Evolutionary conservation across 2,329 filamentous ascomycete genomes (phyloP).

Genomic region (Cladorrhinum sp.): DNA sequence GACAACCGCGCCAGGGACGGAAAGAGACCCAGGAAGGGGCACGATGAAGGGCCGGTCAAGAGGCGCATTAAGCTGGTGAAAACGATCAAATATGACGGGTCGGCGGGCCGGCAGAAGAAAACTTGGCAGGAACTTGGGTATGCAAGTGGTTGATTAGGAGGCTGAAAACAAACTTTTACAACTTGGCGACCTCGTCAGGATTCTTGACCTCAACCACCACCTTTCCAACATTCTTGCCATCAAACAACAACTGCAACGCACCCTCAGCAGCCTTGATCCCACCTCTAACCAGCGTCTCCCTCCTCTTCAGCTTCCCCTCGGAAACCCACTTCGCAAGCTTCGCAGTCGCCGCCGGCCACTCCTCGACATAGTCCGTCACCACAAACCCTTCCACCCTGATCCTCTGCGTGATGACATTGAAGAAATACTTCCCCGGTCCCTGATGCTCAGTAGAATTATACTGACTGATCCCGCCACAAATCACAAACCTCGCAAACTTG

Average conservation of each 20-base stretch:
- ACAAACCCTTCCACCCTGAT: constrained; percentile 69
- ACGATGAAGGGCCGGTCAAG: no score
- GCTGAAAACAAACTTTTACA: no score
- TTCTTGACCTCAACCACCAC: constrained; percentile 28
- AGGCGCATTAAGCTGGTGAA: no score
- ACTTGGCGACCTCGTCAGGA: background rate
- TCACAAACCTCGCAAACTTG: constrained; percentile 61
- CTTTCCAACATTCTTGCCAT: constrained; percentile 62
- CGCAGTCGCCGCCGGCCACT: constrained; percentile 55
- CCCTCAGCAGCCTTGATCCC: constrained; percentile 62
- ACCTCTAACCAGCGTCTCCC: constrained; percentile 69
- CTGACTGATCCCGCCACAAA: constrained; percentile 68
- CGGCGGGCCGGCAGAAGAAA: no score
- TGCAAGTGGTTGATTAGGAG: no score
- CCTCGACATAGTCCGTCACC: constrained; percentile 62
- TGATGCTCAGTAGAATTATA: constrained; percentile 58
- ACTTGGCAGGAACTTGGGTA: no score
- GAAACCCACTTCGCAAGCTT: constrained; percentile 65
- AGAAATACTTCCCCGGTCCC: constrained; percentile 50
- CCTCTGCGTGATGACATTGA: constrained; percentile 38
- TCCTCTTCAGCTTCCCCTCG: constrained; percentile 68
- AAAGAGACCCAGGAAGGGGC: no score
- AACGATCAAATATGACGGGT: no score
- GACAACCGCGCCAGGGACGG: no score
- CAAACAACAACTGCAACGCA: constrained; percentile 61